Base-by-base conservation (phyloP, 805 yeast species). In the Candida piceae region DNA sequence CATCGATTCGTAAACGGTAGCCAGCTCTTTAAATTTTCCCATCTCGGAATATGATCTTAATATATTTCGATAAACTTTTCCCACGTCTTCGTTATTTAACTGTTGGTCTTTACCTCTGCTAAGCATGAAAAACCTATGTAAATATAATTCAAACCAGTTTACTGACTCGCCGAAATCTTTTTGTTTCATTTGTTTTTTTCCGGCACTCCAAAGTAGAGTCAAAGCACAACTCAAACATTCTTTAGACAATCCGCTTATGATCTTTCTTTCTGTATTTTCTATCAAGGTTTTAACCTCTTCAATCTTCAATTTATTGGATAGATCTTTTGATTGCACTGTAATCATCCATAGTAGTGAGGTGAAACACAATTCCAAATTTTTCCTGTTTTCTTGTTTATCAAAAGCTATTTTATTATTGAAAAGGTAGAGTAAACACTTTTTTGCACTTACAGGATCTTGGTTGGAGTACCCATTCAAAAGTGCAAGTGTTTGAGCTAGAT, bases 191-290 rank as follows among this genome's bases (percentile, higher is more conserved):
- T 49, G 42, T 13, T 47, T 42, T 27, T 64, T 64, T 0, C 66
- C 70, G 15, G 46, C 36, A 32, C 65, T 67, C 70, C 72, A 69
- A 15, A 69, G 39, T 19, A 68, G 38, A 1, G 70, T 57, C 0
- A 63, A 51, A 5, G 61, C 34, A 29, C 66, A 51, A 5, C 64
- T 54, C 6, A 58, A 38, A 5, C 65, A 49, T 12, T 51, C 49
- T 22, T 49, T 53, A 1, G 64, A 50, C 3, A 68, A 39, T 1
- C 45, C n/a, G 41, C 25, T 31, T 6, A 31, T 13, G 4, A 66
- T 41, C 5, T 50, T 43, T 26, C 48, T 57, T 30, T 66, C 64
- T 1, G 61, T 43, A 12, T 47, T 34, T 7, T 50, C 48, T 17
- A 60, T 39, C 20, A 60, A 52, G 3, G 42, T 46, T 11, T 34